Evolutionary conservation across 2,329 filamentous ascomycete genomes (phyloP).

Genomic region (Penicillium sp.): DNA sequence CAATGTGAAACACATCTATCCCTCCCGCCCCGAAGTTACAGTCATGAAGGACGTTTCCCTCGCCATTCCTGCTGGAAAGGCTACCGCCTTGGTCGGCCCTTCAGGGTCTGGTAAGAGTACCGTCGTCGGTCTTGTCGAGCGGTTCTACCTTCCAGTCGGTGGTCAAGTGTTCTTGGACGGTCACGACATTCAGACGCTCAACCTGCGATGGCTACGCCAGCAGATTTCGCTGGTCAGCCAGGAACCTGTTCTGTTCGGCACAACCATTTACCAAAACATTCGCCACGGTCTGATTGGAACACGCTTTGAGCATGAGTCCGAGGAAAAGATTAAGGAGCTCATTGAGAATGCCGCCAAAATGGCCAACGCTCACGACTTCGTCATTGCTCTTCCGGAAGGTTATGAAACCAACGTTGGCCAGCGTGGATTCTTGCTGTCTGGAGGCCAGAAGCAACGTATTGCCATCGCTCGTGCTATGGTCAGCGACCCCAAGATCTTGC

Average conservation of each 20-base stretch:
- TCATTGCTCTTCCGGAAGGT: constrained; percentile 75
- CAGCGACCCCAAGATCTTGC: constrained; percentile 84
- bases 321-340: constrained; percentile 68
- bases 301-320: constrained; percentile 64
- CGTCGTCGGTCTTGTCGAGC: constrained; percentile 86
- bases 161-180: constrained; percentile 80
- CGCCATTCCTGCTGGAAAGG: constrained; percentile 81
- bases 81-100: constrained; percentile 87
- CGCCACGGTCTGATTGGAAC: constrained; percentile 88
- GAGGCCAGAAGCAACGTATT: constrained; percentile 95
- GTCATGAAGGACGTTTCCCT: constrained; percentile 85
- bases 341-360: constrained; percentile 81
- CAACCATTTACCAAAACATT: constrained; percentile 87
- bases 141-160: constrained; percentile 87
- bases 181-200: constrained; percentile 75
- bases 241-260: constrained; percentile 86
- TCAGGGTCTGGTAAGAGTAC: constrained; percentile 95
- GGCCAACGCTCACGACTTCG: constrained; percentile 93
- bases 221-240: constrained; percentile 92
- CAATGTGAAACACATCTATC: constrained; percentile 89
- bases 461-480: constrained; percentile 90
- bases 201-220: constrained; percentile 85
- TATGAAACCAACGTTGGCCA: constrained; percentile 97
- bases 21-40: constrained; percentile 83
- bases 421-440: constrained; percentile 85